Percentiles rank a stretch among this genome's conserved stretches.
Conservation (phyloP, 2,329 filamentous ascomycete genomes). For the Mycocentrospora acerina region DNA sequence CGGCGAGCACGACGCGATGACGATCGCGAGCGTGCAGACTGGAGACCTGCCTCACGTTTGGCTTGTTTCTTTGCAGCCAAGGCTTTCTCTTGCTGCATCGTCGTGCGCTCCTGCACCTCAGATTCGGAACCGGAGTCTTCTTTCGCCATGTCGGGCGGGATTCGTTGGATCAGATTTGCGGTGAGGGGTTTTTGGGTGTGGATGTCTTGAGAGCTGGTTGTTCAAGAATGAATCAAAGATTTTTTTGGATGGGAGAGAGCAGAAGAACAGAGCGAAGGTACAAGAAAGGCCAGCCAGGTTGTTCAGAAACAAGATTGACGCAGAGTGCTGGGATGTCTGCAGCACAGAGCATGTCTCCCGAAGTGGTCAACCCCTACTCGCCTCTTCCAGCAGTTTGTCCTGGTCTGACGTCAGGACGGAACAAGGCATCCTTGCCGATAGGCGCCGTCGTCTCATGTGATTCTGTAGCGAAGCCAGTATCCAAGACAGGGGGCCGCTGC, state of each 20-base stretch:
- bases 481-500: conserved; percentile 8
- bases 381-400: conserved; percentile 7
- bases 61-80: conserved; percentile 44
- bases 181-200: conserved; percentile 5
- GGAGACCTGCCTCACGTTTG: conserved; percentile 40
- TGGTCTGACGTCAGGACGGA: conserved; percentile 25
- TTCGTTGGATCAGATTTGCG: conserved; percentile 5
- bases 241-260: conserved; percentile 10
- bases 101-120: conserved; percentile 45
- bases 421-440: conserved; percentile 4
- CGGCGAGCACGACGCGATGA: conserved; percentile 51
- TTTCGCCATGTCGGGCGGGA: conserved; percentile 32
- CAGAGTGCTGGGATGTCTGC: conserved; percentile 17
- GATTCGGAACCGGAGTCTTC: conserved; percentile 34
- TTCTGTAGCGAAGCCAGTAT: conserved; percentile 2
- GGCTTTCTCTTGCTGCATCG: conserved; percentile 50
- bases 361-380: conserved; percentile 6
- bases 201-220: background rate
- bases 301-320: conserved; percentile 42
- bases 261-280: conserved; percentile 11
- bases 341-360: conserved; percentile 15
- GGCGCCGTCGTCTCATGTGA: conserved; percentile 2
- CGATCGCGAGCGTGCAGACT: conserved; percentile 49
- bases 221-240: conserved; percentile 3
- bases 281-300: conserved; percentile 14